Conservation (phyloP, 306 rosid species). For the Elaeagnus macrophylla region DNA sequence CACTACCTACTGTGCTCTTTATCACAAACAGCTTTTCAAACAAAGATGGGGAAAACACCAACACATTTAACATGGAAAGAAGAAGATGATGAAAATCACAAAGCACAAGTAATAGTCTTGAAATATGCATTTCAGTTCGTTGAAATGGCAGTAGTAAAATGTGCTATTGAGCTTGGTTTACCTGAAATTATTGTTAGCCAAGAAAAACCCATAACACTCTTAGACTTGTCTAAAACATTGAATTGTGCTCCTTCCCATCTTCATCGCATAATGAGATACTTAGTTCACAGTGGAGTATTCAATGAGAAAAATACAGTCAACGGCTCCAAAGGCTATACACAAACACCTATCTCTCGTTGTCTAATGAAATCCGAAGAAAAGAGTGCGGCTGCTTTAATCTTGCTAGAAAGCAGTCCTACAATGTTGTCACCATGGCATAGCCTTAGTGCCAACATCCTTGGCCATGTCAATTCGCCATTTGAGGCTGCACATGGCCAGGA, state of each 20-base stretch:
- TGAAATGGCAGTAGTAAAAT: slow-evolving; percentile 40
- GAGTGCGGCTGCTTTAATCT: slow-evolving; percentile 15
- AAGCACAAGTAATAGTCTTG: slow-evolving; percentile 29
- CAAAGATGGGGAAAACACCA: neutral
- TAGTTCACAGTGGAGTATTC: slow-evolving; percentile 27
- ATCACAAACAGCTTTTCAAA: too few relatives aligned
- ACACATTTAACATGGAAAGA: neutral
- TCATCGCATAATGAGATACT: slow-evolving; percentile 33
- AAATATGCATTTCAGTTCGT: slow-evolving; percentile 36
- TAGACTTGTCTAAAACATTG: slow-evolving; percentile 32
- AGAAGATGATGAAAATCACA: slow-evolving; percentile 14
- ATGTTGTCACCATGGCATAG: slow-evolving; percentile 45
- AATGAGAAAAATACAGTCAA: slow-evolving; percentile 4
- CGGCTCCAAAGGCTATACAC: neutral
- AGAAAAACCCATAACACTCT: slow-evolving; percentile 28
- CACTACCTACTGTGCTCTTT: neutral
- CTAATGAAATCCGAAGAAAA: slow-evolving; percentile 16
- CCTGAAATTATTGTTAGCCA: slow-evolving; percentile 38
- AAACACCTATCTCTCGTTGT: slow-evolving; percentile 30
- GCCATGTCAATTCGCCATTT: neutral
- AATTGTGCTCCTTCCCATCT: slow-evolving; percentile 14
- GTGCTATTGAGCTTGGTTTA: slow-evolving; percentile 46
- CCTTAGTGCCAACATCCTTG: slow-evolving; percentile 6
- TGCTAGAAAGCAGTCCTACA: slow-evolving; percentile 29
- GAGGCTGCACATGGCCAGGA: neutral